Conservation (phyloP, 805 yeast species). For the Candida dendrica region DNA sequence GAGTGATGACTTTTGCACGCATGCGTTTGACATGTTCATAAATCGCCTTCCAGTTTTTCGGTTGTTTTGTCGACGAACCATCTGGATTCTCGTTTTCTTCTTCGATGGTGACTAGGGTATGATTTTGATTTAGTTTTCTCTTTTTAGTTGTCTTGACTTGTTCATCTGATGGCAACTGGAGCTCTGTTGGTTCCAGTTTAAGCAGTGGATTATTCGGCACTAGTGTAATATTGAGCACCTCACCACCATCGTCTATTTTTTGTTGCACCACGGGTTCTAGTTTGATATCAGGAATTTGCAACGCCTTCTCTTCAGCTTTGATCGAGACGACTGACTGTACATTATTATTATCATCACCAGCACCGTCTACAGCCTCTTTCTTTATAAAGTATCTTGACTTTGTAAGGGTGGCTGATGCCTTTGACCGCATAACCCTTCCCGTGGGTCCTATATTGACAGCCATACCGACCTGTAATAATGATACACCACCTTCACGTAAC, state of each 20-base stretch:
- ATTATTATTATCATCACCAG: too few species aligned
- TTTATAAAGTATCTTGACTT: not conserved
- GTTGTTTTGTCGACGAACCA: slow-evolving; percentile 12
- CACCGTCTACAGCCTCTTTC: not conserved
- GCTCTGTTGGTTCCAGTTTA: too few species aligned
- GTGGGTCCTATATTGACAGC: not conserved
- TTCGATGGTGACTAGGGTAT: not conserved
- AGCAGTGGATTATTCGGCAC: too few species aligned
- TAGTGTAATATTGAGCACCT: too few species aligned
- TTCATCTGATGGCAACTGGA: too few species aligned
- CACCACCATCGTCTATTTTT: too few species aligned
- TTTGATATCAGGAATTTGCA: too few species aligned
- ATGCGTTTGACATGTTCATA: slow-evolving; percentile 57
- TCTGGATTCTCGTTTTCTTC: not conserved
- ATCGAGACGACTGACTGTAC: too few species aligned
- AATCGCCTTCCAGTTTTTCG: slow-evolving; percentile 46
- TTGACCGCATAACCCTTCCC: not conserved
- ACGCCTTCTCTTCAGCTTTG: too few species aligned
- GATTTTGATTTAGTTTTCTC: not conserved
- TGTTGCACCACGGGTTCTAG: too few species aligned
- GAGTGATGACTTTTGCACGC: slow-evolving; percentile 63
- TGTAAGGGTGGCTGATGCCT: not conserved
- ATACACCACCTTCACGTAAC: too few species aligned
- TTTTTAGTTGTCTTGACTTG: not conserved
- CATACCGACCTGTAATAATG: too few species aligned